Base-by-base conservation (phyloP, 2,329 filamentous ascomycete species). In the Clarireedia hainanense region DNA sequence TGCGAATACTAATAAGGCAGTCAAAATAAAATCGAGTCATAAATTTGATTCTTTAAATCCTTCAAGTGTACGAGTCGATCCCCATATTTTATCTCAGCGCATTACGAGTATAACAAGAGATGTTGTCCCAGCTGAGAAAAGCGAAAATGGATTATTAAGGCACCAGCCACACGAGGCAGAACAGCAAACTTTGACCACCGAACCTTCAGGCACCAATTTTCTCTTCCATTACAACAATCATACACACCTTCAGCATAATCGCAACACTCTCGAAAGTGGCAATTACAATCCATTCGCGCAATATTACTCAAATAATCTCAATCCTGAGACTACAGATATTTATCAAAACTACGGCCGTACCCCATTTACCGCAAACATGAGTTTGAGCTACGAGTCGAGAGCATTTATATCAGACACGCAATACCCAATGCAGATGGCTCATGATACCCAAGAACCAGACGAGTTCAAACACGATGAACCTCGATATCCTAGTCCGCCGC, bases 401-500 rank as follows among this genome's bases (percentile, higher is more conserved):
- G 47, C 58, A 30, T 67, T 67, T 50, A 56, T 58, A 52, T 20
- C 55, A 36, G 56, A 58, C 26, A 58, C 63, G 14, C 59, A 62
- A 46, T 68, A 67, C 42, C 65, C 66, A 14, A 52, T 56, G 52
- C 60, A 63, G 34, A 67, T 68, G 65, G 50, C 55, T 30, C 64
- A 66, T 45, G 64, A 67, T 37, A 55, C 61, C 1, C 61, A 61
- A 50, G 65, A 68, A 23, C 63, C 64, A 56, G 65, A 66, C 23
- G 63, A 66, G 37, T 64, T 59, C 36, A 52, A 63, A 56, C 46
- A 52, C 24, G 61, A 66, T 30, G 62, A 65, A 47, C 60, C 62
- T 42, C 62, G 62, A 58, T 69, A 69, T 55, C 67, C 68, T 47
- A 66, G 63, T 47, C 67, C 65, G 40, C 63, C 62, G 14, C 58